A percentile compares a stretch with the other conserved stretches of the same genome.
phyloP scores from a whole-genome alignment of 257 asterid species.

The Solanum pimpinellifolium region DNA sequence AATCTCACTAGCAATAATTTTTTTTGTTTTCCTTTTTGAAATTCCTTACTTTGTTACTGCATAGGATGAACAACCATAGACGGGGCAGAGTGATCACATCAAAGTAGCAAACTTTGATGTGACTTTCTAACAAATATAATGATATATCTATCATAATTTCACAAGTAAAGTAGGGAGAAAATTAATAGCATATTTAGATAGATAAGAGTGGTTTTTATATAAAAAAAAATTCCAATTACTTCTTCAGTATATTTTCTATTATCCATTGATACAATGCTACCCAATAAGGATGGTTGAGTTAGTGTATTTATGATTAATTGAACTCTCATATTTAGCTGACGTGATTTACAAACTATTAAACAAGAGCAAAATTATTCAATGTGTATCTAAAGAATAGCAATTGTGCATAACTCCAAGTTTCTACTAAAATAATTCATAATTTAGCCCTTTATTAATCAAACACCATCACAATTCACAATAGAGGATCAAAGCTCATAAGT shows the following conservation, averaged over 20 bases:
- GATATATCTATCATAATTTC: fast-evolving
- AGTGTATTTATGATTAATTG: background rate
- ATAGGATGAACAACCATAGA: too few species aligned
- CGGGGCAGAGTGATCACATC: too few species aligned
- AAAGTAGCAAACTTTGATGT: background rate
- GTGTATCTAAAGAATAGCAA: background rate
- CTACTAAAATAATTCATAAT: background rate
- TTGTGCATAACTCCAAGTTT: too few species aligned
- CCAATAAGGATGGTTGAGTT: background rate
- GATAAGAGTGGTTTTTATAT: too few species aligned
- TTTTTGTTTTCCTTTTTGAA: too few species aligned
- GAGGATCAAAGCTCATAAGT: background rate
- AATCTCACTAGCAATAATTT: too few species aligned
- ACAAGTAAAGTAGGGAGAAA: background rate
- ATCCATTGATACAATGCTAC: background rate
- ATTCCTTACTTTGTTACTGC: fast-evolving
- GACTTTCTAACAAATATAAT: background rate
- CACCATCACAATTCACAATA: background rate
- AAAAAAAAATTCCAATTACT: too few species aligned
- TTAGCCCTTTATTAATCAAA: too few species aligned
- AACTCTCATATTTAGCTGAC: background rate
- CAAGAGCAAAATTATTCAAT: too few species aligned
- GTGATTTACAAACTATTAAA: background rate
- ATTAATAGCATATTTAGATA: background rate
- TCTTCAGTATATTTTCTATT: background rate